Evolutionary conservation across 1,284 basidiomycete genomes (phyloP), one percentile per base, ranked within the genome.

Genomic region (Fistulinella cinereoalba): DNA sequence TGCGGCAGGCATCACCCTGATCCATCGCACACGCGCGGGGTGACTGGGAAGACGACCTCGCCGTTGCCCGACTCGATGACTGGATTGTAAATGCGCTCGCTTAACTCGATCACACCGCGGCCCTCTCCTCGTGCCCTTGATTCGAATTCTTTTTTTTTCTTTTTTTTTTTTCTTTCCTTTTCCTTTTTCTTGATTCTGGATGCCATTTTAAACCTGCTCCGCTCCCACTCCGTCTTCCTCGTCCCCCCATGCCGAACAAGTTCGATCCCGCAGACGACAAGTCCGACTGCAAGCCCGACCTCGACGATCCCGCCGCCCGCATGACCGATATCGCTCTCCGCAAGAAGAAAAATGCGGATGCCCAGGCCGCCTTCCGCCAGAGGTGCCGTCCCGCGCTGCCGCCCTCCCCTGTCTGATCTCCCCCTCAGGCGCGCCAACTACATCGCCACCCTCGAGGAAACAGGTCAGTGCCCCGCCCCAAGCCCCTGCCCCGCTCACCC

Each of bases 361-460:
- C 80, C 3, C 80, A 81, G 57, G 76, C 77, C 46, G 77, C 77
- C 51, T 80, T 79, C 55, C 65, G 65, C 41, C 67, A 65, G 52
- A 65, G 67, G 63, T 64, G 51, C 31, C 33, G 39, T 24, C 18
- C 43, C 44, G 38, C 16, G n/a, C 38, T 31, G 39, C 16, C 40
- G 43, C 41, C 31, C 42, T 27, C 18, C 41, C 49, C 36, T 46
- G n/a, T n/a, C 61, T 62, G 49, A 64, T 67, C 53, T 15, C 72
- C 72, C 47, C 80, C 57, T 78, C 34, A 73, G 88, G 58, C 76
- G 88, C 54, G 85, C 85, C 42, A 89, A 87, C 67, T 91, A 91
- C 65, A 91, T 91, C 62, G 80, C 85, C 38, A 90, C 87, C n/a
- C 77, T 91, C 54, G 88, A 91, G 66, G 88, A 88, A 67, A 88